A percentile compares a stretch with the other conserved stretches of the same genome.
phyloP scores from a whole-genome alignment of 2,329 filamentous ascomycete species.

The Chaetomium sp. region DNA sequence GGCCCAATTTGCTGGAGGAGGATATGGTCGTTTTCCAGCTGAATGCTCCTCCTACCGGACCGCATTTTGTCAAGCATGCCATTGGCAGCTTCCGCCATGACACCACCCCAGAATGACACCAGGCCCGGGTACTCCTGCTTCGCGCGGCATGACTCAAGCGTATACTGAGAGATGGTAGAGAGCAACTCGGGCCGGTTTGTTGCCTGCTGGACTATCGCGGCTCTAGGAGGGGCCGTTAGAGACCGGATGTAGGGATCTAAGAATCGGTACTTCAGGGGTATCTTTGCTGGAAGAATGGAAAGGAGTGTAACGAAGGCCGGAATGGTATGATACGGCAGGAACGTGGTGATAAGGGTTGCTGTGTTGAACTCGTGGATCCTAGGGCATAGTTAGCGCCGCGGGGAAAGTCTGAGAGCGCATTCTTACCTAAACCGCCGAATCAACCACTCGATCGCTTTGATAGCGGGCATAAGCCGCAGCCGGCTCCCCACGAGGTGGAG shows the following conservation, averaged over 20 bases:
- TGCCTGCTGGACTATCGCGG: slow-evolving; percentile 80
- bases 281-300: slow-evolving; percentile 76
- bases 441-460: slow-evolving; percentile 94
- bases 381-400: slow-evolving; percentile 26
- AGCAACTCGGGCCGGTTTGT: slow-evolving; percentile 78
- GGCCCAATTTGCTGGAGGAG: slow-evolving; percentile 68
- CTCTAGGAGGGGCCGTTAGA: slow-evolving; percentile 73
- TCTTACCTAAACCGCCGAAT: slow-evolving; percentile 75
- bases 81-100: slow-evolving; percentile 82
- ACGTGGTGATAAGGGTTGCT: slow-evolving; percentile 73
- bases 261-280: slow-evolving; percentile 79
- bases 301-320: slow-evolving; percentile 83
- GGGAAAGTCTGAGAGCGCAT: neutral
- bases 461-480: slow-evolving; percentile 79
- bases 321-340: slow-evolving; percentile 88
- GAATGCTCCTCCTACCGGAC: slow-evolving; percentile 74
- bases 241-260: slow-evolving; percentile 83
- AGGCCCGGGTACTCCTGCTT: slow-evolving; percentile 76
- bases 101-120: slow-evolving; percentile 86
- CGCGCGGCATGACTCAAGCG: slow-evolving; percentile 70
- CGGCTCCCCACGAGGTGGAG: slow-evolving; percentile 76
- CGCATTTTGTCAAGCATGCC: slow-evolving; percentile 76
- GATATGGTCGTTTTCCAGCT: slow-evolving; percentile 79
- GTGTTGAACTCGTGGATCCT: slow-evolving; percentile 94
- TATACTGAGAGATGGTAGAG: slow-evolving; percentile 74